Base-by-base conservation (phyloP, 2,329 filamentous ascomycete species). In the Colletotrichum coccodes region DNA sequence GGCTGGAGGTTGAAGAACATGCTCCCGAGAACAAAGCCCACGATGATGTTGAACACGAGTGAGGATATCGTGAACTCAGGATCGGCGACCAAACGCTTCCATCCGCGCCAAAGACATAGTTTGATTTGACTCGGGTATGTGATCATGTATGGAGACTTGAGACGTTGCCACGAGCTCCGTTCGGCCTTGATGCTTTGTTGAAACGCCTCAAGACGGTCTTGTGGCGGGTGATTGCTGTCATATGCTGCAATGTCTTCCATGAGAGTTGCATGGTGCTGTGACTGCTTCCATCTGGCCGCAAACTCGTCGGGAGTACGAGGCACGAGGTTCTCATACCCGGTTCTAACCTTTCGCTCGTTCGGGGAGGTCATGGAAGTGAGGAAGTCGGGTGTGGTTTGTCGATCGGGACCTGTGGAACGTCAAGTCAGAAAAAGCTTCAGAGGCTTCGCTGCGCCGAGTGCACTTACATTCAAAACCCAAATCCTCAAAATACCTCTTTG, bases 331-430 rank as follows among this genome's bases (percentile, higher is more conserved):
- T 92, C 87, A 60, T 81, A 85, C 6, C 88, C 89, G 6, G 82
- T 78, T 36, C 87, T 84, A 73, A 90, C 89, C n/a, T 86, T 82
- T 46, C 91, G 85, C 72, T 92, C 91, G 3, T 84, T 85, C 0
- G 89, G 86, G 74, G 92, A 91, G 1, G 90, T 93, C 49, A 91
- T 84, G 0, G 87, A 89, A 8, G 91, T 93, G 32, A 94, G 79
- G 79, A 93, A 94, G 76, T 94, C 92, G 1, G 90, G 87, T 0
- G 91, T 92, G 0, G 91, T 94, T 71, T 89, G 79, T 4, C 82
- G 75, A 0, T 76, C 73, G 0, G 81, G 80, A 23, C 77, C 70
- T 71, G 14, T 23, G 0, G 21, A 3, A 6, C 5, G 6, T 5
- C 47, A 7, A 1, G 46, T 68, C 57, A 60, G 47, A 2, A 23